Base-by-base conservation (phyloP, 208 protist species). In the Naegleria lovaniensis region DNA sequence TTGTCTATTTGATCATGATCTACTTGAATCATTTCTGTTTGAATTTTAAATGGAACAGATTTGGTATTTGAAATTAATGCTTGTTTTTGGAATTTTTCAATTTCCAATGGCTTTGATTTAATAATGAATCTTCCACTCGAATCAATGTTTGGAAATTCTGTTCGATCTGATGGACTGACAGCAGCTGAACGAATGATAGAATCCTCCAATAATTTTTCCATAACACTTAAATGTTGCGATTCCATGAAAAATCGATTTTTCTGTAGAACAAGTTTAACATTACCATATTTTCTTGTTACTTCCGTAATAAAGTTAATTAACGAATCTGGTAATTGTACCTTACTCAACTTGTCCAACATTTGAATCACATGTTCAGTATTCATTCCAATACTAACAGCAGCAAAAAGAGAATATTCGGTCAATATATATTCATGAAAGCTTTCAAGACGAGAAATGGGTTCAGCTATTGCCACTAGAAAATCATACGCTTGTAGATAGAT, bases 401-500 rank as follows among this genome's bases (percentile, higher is more conserved):
- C 96, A 85, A 98, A 99, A 2, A 99, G 95, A 3, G 98, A 99
- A 91, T 98, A 98, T 11, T 94, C 94, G 0, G 97, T 99, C 25
- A 99, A 93, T 55, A 95, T 93, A 93, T 99, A 99, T 93, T 99
- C 98, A 91, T 99, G 99, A 39, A 99, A 96, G 5, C 97, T 91
- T 7, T 95, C 91, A 2, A 98, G 98, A 4, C 99, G 94, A 15
- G 95, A 98, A 16, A 97, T 93, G 39, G 98, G 97, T 93, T 99
- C 98, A 11, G 99, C 97, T 38, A 99, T 95, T 41, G 96, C 94
- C 25, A 98, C 94, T 1, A 98, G 91, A 86, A 98, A 98, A 87
- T 98, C 97, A 75, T 90, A 94, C 15, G 97, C 96, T 85, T 93
- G 59, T 75, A 43, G 43, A 79, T 91, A 88, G 40, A 89, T 41